Conservation (phyloP, 176 grass and related monocot species). For the Triticum timopheevii region DNA sequence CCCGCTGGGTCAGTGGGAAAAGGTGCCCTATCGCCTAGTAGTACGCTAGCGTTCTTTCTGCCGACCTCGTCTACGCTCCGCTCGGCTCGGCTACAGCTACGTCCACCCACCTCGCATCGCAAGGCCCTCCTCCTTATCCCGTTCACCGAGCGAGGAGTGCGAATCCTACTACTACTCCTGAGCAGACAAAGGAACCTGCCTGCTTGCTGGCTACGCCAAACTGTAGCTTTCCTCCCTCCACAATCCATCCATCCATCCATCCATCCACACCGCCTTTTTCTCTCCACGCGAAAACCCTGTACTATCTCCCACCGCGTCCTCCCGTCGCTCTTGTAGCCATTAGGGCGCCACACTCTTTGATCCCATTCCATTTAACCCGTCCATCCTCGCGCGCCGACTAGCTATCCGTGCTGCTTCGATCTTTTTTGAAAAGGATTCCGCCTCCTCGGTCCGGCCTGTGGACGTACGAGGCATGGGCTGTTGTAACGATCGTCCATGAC, state of each 20-base stretch:
- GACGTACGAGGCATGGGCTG: background rate
- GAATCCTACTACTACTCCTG: background rate
- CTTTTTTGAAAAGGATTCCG: no score
- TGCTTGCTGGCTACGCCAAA: background rate
- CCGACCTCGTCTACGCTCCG: background rate
- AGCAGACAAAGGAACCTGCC: background rate
- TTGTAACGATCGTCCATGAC: background rate
- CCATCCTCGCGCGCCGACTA: background rate
- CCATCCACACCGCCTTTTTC: background rate
- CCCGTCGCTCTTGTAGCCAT: background rate
- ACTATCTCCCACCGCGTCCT: background rate
- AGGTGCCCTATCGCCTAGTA: background rate
- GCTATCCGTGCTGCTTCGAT: no score
- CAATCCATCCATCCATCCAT: background rate
- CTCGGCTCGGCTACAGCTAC: background rate
- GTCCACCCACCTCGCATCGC: background rate
- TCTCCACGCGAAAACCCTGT: background rate
- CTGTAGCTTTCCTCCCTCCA: slow-evolving; percentile 5
- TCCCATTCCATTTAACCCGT: no score
- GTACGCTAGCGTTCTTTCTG: background rate
- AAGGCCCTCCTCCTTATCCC: background rate
- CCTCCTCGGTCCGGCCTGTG: no score
- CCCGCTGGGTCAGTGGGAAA: background rate
- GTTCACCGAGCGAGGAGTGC: background rate
- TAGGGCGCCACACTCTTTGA: no score